Evolutionary conservation across 2,329 filamentous ascomycete species (phyloP), one percentile per base, ranked within the genome.

Genomic region (Hymenoscyphus fructigenus): DNA sequence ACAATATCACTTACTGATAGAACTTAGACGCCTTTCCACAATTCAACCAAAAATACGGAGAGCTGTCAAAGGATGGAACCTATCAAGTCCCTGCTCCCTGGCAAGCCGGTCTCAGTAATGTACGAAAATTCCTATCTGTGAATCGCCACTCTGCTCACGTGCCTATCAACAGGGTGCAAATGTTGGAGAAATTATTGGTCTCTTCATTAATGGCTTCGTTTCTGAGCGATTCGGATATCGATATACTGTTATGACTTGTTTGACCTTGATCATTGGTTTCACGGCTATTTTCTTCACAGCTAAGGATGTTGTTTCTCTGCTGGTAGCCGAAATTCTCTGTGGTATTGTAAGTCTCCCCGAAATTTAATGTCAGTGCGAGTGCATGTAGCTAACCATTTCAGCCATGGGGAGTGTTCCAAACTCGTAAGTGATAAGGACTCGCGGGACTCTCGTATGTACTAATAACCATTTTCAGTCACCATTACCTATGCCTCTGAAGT

Each of bases 241-340:
- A 28, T 81, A 82, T 64, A 83, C 81, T 0, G 78, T 84, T 61
- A 79, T 84, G 72, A 72, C 76, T 14, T 83, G 79, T 68, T 75
- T 84, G 9, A 68, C 77, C 10, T 69, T 81, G 38, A 76, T 84
- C 64, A 78, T 77, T 34, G 80, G 76, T 2, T 82, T 81, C 71
- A 82, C 80, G 17, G 75, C 80, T 12, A 81, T 84, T 65, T 82
- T 82, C 71, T 84, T 84, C 75, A 82, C 80, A 0, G 82, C 82
- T 1, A 75, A 79, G 62, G 80, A 79, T 62, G 78, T 84, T 12
- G 75, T 80, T 64, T 72, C 79, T 20, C 71, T 84, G 5, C 76
- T 82, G n/a, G 79, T 81, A 2, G 82, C 79, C 26, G 80, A 84
- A 70, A 82, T 84, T 57, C 76, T 84, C 14, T 81, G 79, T 62